phyloP scores from a whole-genome alignment of 2,329 filamentous ascomycete species.

The Sarocladiaceae sp. region DNA sequence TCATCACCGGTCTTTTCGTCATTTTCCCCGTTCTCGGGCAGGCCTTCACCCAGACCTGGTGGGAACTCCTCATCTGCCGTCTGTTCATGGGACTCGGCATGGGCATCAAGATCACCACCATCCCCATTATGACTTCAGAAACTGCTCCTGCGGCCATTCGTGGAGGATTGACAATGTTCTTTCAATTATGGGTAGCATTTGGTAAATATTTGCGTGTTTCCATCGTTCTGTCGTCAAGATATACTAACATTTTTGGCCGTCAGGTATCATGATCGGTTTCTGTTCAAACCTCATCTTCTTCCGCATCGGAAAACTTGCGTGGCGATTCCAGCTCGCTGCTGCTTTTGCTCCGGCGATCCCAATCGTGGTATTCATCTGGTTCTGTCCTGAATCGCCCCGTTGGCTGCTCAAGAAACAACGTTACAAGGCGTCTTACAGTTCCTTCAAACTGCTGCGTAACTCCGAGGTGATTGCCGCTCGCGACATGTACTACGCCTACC shows the following conservation, averaged over 20 bases:
- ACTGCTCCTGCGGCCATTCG: slow-evolving; percentile 48
- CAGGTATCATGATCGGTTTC: slow-evolving; percentile 63
- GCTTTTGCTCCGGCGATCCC: slow-evolving; percentile 63
- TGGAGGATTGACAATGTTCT: slow-evolving; percentile 49
- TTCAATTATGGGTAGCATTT: slow-evolving; percentile 45
- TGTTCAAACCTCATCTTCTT: slow-evolving; percentile 62
- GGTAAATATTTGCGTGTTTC: not conserved
- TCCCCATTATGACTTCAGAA: slow-evolving; percentile 51
- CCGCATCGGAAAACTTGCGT: slow-evolving; percentile 52
- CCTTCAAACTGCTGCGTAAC: slow-evolving; percentile 53
- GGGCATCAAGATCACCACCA: slow-evolving; percentile 46
- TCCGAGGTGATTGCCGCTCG: slow-evolving; percentile 55
- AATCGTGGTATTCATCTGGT: slow-evolving; percentile 50
- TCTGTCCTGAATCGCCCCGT: slow-evolving; percentile 61
- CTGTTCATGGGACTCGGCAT: slow-evolving; percentile 57
- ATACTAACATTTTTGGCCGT: slow-evolving; percentile 29
- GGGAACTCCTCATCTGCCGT: slow-evolving; percentile 38
- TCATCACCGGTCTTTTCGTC: slow-evolving; percentile 51
- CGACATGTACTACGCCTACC: slow-evolving; percentile 58
- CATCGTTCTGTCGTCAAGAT: slow-evolving; percentile 36
- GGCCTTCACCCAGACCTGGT: slow-evolving; percentile 48
- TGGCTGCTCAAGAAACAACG: slow-evolving; percentile 62
- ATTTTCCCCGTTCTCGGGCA: slow-evolving; percentile 51
- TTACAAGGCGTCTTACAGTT: slow-evolving; percentile 50
- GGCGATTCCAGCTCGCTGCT: slow-evolving; percentile 61